A percentile compares a stretch with the other conserved stretches of the same genome.
Conservation (phyloP, 2,329 filamentous ascomycete species). For the Grosmannia clavigera region DNA sequence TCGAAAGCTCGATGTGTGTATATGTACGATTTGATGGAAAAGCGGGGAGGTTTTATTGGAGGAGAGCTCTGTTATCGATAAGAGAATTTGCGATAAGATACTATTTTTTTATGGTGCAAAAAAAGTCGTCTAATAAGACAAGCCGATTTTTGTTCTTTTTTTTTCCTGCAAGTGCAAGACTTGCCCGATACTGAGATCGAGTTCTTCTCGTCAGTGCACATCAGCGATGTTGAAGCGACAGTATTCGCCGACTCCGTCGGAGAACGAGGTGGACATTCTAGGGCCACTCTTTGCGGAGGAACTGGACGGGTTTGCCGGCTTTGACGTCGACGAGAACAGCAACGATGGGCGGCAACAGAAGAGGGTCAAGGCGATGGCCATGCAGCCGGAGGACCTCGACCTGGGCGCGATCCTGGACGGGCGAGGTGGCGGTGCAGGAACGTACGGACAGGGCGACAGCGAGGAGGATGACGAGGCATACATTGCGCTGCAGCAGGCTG, state of each 20-base stretch:
- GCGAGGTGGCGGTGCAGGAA: constrained; percentile 23
- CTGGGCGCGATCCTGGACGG: constrained; percentile 49
- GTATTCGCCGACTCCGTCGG: constrained; percentile 71
- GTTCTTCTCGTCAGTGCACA: background rate
- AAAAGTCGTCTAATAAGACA: background rate
- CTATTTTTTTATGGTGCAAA: background rate
- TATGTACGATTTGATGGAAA: background rate
- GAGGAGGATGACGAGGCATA: constrained; percentile 73
- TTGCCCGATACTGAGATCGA: background rate
- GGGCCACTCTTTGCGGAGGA: constrained; percentile 55
- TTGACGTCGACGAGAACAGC: constrained; percentile 29
- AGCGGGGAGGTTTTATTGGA: background rate
- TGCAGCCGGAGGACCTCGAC: constrained; percentile 37
- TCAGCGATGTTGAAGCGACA: constrained; percentile 55
- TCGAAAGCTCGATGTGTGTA: background rate
- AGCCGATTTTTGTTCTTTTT: background rate
- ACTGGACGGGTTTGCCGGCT: constrained; percentile 13
- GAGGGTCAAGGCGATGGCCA: constrained; percentile 12
- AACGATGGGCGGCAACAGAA: constrained; percentile 20
- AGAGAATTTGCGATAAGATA: background rate
- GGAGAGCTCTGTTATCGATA: background rate
- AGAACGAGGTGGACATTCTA: constrained; percentile 85
- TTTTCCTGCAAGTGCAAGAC: background rate
- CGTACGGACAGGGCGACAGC: constrained; percentile 27
- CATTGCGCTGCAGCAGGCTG: constrained; percentile 77